A percentile compares a stretch with the other conserved stretches of the same genome.
Conservation (phyloP, 805 yeast genomes). For the Ogataea polymorpha region DNA sequence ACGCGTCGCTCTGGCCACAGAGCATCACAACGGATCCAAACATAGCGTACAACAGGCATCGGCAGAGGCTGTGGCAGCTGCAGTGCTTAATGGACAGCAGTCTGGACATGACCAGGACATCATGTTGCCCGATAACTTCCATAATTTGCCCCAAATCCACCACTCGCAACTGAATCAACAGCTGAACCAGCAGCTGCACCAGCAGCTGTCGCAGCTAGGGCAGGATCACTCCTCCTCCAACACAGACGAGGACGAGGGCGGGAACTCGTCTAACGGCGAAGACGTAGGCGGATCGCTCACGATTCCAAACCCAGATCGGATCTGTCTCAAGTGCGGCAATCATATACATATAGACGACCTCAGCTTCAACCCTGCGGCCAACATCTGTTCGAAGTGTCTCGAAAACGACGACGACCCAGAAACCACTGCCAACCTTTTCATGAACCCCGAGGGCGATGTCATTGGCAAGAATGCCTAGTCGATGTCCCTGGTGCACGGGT, state of each 20-base stretch:
- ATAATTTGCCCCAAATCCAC: conserved; percentile 21
- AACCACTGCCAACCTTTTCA: conserved; percentile 21
- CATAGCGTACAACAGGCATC: conserved; percentile 5
- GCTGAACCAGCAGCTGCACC: conserved; percentile 28
- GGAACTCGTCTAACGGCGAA: conserved; percentile 7
- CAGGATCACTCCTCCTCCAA: conserved; percentile 10
- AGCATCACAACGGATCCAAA: background rate
- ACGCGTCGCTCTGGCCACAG: background rate
- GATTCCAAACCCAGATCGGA: conserved; percentile 28
- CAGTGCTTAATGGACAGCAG: conserved; percentile 17
- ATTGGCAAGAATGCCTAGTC: conserved; percentile 10
- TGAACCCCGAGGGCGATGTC: conserved; percentile 25
- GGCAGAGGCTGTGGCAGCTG: conserved; percentile 20
- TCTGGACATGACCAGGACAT: conserved; percentile 12
- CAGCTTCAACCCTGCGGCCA: conserved; percentile 27
- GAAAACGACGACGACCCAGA: conserved; percentile 16
- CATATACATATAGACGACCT: conserved; percentile 29
- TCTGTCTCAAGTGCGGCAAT: conserved; percentile 28
- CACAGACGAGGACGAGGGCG: conserved; percentile 15
- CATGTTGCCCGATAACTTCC: conserved; percentile 14
- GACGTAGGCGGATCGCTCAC: conserved; percentile 24
- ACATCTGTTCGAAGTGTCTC: conserved; percentile 27
- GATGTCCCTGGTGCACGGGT: conserved; percentile 5
- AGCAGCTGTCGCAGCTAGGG: conserved; percentile 14
- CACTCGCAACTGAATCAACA: conserved; percentile 32